Evolutionary conservation across 192 early-diverging fungal species (phyloP).

Genomic region (Coemansia sp.): DNA sequence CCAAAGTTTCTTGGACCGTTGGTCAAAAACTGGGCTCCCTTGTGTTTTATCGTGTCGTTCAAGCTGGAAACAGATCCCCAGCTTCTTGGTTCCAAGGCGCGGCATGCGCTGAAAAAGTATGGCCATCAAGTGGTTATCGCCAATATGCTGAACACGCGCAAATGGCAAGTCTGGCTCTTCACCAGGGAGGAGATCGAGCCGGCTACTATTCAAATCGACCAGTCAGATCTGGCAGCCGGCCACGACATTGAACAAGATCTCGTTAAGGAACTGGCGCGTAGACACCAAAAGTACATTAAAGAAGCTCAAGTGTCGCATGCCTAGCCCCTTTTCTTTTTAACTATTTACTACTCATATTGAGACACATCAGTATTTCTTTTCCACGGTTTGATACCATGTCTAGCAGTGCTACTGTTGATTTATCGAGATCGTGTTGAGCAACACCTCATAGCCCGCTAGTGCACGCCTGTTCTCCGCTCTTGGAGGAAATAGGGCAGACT

Average conservation of each 20-base stretch:
- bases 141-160: slow-evolving; percentile 86
- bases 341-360: not conserved
- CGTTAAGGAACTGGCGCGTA: slow-evolving; percentile 28
- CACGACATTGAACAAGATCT: slow-evolving; percentile 41
- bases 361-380: no score
- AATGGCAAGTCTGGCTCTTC: slow-evolving; percentile 69
- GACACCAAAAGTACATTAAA: slow-evolving; percentile 20
- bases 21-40: slow-evolving; percentile 87
- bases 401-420: no score
- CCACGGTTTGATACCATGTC: no score
- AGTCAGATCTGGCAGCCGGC: slow-evolving; percentile 15
- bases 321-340: not conserved
- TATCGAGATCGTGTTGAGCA: no score
- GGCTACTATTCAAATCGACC: slow-evolving; percentile 21
- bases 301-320: not conserved
- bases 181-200: slow-evolving; percentile 13
- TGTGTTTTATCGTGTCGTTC: slow-evolving; percentile 93
- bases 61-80: slow-evolving; percentile 89
- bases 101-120: slow-evolving; percentile 73
- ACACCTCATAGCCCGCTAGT: no score
- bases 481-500: no score
- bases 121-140: slow-evolving; percentile 97
- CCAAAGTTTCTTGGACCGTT: slow-evolving; percentile 94
- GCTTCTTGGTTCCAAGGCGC: slow-evolving; percentile 77
- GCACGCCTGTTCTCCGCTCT: no score